Evolutionary conservation across 139 green algal species (phyloP), one percentile per base, ranked within the genome.

Genomic region (Parachlorella kessleri): DNA sequence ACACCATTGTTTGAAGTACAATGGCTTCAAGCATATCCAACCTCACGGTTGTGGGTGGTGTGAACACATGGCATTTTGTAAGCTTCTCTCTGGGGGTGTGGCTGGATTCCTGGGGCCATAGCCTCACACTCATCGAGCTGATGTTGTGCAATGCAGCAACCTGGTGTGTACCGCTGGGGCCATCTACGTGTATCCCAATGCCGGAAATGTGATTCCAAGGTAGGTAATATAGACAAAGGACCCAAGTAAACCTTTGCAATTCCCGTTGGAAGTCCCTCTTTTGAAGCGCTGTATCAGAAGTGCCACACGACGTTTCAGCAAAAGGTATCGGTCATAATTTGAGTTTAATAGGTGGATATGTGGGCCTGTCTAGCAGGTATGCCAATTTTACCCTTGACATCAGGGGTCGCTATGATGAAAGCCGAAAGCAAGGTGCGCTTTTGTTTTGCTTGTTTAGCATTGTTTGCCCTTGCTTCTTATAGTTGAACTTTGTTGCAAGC

Each of bases 81-180:
- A 30, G 39, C 70, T 24, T 40, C 1, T 10, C 23, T 65, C 23
- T 40, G 40, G 24, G 40, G 10, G 48, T 59, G 10, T 18, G 10
- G 48, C 48, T 18, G 10, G 48, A 28, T 18, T 59, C 10, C 48
- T 18, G 18, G 18, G 48, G 18, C 48, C 48, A 59, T 36, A 3
- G 53, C 39, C 32, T 38, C 10, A 37, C 30, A 2, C 28, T 33
- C 30, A 26, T 59, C 70, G 70, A 59, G 39, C 59, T 23, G 36
- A 59, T 10, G 24, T 81, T 48, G 55, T 33, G 21, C 6, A 32
- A 2, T 80, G 86, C 26, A 42, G 75, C 41, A 78, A 55, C 67
- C 88, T 98, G 75, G 93, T 98, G 63, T 98, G 95, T 85, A 98
- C 94, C 1, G 93, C 97, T 41, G 95, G 95, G n/a, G 83, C 92